Percentiles rank a stretch among this genome's conserved stretches.
Evolutionary conservation across 2,329 filamentous ascomycete species (phyloP).

Genomic region (Chaetomiaceae sp.): DNA sequence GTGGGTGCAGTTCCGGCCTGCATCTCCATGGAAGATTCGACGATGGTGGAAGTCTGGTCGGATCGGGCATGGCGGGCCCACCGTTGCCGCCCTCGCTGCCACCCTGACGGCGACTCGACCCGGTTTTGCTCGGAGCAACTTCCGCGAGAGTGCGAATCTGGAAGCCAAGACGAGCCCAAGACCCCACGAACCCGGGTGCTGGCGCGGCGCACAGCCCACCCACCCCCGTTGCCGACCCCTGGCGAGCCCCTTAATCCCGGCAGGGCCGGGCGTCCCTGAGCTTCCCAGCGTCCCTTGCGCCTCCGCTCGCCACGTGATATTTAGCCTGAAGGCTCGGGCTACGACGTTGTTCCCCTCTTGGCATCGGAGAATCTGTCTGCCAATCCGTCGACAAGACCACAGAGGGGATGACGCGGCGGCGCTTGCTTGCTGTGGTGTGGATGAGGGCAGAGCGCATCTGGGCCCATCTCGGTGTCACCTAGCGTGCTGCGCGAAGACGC

Average conservation of each 20-base stretch:
- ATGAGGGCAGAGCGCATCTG: too few relatives aligned
- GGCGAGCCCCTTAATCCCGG: conserved; percentile 13
- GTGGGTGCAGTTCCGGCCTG: background rate
- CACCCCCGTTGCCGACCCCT: background rate
- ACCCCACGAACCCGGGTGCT: conserved; percentile 12
- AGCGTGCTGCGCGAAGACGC: background rate
- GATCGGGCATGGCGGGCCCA: background rate
- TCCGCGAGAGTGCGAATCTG: conserved; percentile 19
- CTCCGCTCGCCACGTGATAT: conserved; percentile 13
- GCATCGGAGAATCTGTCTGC: conserved; percentile 2
- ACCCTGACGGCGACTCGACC: conserved; percentile 10
- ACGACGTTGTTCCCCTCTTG: background rate
- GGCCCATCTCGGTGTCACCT: too few relatives aligned
- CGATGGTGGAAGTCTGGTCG: background rate
- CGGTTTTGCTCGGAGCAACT: conserved; percentile 22
- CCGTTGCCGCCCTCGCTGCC: background rate
- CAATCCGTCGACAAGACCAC: background rate
- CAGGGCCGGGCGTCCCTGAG: background rate
- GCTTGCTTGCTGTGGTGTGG: too few relatives aligned
- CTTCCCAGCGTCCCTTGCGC: background rate
- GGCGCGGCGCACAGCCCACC: conserved; percentile 1
- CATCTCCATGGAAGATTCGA: background rate
- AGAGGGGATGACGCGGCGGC: background rate
- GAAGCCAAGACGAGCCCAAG: conserved; percentile 17
- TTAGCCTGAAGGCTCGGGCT: conserved; percentile 19